phyloP scores from a whole-genome alignment of 1,284 basidiomycete species.

The Bjerkandera adusta region DNA sequence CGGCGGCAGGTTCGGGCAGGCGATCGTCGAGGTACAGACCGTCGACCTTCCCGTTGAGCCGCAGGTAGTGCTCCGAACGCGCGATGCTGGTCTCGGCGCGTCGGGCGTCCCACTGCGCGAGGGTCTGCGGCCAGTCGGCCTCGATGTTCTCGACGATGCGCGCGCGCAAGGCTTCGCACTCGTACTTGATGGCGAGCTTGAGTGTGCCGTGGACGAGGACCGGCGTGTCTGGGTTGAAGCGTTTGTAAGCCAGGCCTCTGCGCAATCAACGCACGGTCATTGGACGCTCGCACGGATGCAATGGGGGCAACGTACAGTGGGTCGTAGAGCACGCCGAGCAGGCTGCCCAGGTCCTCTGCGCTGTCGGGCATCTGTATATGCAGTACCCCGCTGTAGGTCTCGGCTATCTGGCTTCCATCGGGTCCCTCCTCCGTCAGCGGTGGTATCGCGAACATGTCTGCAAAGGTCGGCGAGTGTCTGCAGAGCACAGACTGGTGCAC shows the following conservation, averaged over 20 bases:
- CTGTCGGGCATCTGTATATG: constrained; percentile 31
- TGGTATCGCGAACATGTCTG: constrained; percentile 30
- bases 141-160: constrained; percentile 32
- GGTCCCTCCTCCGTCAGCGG: constrained; percentile 21
- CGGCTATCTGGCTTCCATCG: constrained; percentile 17
- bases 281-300: not conserved
- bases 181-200: constrained; percentile 33
- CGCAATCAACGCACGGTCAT: not conserved
- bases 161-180: constrained; percentile 28
- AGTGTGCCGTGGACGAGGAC: constrained; percentile 31
- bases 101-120: constrained; percentile 32
- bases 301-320: constrained; percentile 27
- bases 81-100: constrained; percentile 29
- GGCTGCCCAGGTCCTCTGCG: constrained; percentile 29
- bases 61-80: constrained; percentile 30
- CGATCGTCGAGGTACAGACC: constrained; percentile 32
- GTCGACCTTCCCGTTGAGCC: constrained; percentile 29
- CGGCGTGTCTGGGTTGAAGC: constrained; percentile 32
- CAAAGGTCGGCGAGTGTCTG: constrained; percentile 27
- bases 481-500: constrained; percentile 29
- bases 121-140: constrained; percentile 34
- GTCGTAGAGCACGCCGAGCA: constrained; percentile 30
- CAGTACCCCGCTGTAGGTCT: constrained; percentile 29
- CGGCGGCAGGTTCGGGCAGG: constrained; percentile 33
- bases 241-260: constrained; percentile 32